Evolutionary conservation across 2,329 filamentous ascomycete genomes (phyloP).

Genomic region (Zalaria obscura): DNA sequence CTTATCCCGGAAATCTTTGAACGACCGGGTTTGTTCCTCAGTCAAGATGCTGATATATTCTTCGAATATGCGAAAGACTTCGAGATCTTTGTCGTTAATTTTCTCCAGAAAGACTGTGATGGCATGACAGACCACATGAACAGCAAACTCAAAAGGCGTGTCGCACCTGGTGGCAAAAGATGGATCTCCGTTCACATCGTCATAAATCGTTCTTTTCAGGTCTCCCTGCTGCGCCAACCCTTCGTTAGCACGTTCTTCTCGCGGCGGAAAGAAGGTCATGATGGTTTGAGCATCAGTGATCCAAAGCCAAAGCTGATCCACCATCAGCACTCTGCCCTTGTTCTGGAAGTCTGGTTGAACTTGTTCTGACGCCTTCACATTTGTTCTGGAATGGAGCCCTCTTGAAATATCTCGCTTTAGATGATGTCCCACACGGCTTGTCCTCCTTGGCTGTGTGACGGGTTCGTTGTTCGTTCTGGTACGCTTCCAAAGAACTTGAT

Average conservation of each 20-base stretch:
- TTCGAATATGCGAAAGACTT: constrained; percentile 51
- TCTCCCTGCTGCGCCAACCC: constrained; percentile 34
- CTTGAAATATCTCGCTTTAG: background rate
- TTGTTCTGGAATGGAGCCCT: background rate
- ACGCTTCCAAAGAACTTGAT: constrained; percentile 52
- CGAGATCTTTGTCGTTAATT: constrained; percentile 45
- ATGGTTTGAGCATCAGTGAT: constrained; percentile 27
- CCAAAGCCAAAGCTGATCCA: constrained; percentile 50
- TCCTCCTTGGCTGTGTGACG: constrained; percentile 6
- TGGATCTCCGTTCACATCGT: constrained; percentile 48
- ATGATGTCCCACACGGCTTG: background rate
- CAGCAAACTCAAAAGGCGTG: constrained; percentile 47
- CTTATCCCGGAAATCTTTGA: constrained; percentile 48
- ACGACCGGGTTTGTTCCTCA: constrained; percentile 46
- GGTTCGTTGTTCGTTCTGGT: constrained; percentile 39
- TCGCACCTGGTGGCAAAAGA: constrained; percentile 44
- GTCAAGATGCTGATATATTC: constrained; percentile 49
- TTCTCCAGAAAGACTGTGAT: constrained; percentile 47
- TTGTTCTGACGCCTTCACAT: background rate
- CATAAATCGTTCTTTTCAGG: constrained; percentile 48
- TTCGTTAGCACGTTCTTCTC: constrained; percentile 3
- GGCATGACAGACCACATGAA: constrained; percentile 46
- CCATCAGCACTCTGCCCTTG: constrained; percentile 43
- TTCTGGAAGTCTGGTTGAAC: background rate
- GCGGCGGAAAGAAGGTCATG: constrained; percentile 37